phyloP scores from a whole-genome alignment of 495 filamentous ascomycete genomes.

The Tuber borchii region DNA sequence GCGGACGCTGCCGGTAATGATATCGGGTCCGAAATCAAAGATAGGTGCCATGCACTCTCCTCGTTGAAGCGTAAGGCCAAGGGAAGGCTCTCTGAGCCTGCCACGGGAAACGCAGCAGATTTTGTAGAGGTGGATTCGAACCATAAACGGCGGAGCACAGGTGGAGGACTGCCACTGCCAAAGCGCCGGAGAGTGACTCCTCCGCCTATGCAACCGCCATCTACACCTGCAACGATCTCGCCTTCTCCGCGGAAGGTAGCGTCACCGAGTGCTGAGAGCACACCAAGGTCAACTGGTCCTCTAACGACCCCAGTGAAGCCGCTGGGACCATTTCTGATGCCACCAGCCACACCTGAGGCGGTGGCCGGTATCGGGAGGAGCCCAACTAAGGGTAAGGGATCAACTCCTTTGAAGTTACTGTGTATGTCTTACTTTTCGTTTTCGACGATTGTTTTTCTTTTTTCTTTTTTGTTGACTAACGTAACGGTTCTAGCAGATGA shows the following conservation, averaged over 20 bases:
- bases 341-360: not conserved
- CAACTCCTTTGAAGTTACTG: not conserved
- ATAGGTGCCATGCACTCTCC: not conserved
- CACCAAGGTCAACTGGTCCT: not conserved
- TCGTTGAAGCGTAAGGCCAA: not conserved
- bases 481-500: not conserved
- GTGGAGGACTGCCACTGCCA: not conserved
- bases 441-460: not conserved
- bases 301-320: not conserved
- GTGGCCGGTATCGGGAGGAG: conserved; percentile 1
- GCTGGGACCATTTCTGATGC: not conserved
- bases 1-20: not conserved
- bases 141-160: not conserved
- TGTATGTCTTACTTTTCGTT: not conserved
- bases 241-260: not conserved
- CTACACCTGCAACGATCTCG: not conserved
- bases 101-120: not conserved
- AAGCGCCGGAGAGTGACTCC: not conserved
- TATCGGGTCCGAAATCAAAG: not conserved
- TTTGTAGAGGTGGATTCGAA: not conserved
- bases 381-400: conserved; percentile 1
- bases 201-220: not conserved
- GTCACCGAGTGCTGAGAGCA: not conserved
- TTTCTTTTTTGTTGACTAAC: not conserved
- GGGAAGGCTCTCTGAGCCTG: not conserved